Evolutionary conservation across 2,329 filamentous ascomycete species (phyloP), one percentile per base, ranked within the genome.

Genomic region (Parastagonospora avenae): DNA sequence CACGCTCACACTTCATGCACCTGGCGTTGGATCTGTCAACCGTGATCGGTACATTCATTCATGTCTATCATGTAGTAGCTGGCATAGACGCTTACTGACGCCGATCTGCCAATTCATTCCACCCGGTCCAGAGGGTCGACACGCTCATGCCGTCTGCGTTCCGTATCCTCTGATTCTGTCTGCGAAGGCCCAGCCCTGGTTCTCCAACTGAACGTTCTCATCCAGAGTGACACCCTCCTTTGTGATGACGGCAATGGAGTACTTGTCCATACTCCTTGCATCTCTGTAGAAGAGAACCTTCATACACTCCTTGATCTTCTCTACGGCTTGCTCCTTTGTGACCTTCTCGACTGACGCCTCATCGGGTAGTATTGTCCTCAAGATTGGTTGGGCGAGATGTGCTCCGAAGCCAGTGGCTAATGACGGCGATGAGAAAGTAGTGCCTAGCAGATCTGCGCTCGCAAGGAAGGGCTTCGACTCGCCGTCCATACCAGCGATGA

Each of bases 241-340:
- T 48, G 90, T 94, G 49, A 99, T 83, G 47, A 97, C 83, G 15
- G 93, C 93, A 72, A 97, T 87, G 60, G 90, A 94, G 80, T 97
- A 99, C 63, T 84, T 83, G 77, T 97, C 92, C 77, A 94, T 79
- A 79, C 90, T 95, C 75, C 94, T 87, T 38, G 94, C 94, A 77
- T 99, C 94, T 67, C 94, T 85, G 82, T 99, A 99, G 81, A 90
- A 99, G 54, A 99, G 82, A 46, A 97, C 93, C 84, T 97, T 97
- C 90, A 99, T 92, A 77, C 92, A 96, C 79, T 96, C 90, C 80
- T 89, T 89, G 71, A 99, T 78, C 35, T 91, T 84, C 51, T 88
- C 80, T 54, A 97, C 81, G 42, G 94, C 94, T 72, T 90, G 76
- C 67, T 97, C 92, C 72, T 85, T 84, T 35, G 81, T 86, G 59